phyloP scores from a whole-genome alignment of 169 alveolate species.

The Cryptosporidium baileyi region DNA sequence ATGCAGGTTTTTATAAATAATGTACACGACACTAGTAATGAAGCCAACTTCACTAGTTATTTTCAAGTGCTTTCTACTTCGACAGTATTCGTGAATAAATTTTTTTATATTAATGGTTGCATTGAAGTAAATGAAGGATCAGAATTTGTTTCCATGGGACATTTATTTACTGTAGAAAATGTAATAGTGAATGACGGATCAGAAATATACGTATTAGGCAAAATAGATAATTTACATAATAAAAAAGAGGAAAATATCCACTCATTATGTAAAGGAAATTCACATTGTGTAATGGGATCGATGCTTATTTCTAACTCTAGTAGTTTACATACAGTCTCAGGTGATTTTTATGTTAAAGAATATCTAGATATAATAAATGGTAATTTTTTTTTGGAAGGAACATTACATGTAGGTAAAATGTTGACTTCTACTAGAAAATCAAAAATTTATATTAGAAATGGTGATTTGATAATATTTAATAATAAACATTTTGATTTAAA shows the following conservation, averaged over 20 bases:
- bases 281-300: conserved; percentile 37
- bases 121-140: conserved; percentile 52
- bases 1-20: background rate
- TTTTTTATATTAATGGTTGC: background rate
- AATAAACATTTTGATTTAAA: background rate
- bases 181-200: conserved; percentile 40
- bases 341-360: conserved; percentile 9
- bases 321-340: background rate
- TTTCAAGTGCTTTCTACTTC: conserved; percentile 50
- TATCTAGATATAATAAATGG: conserved; percentile 43
- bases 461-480: conserved; percentile 15
- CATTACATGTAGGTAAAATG: background rate
- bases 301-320: conserved; percentile 55
- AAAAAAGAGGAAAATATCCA: background rate
- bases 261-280: background rate
- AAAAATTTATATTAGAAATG: background rate
- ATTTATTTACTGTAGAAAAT: background rate
- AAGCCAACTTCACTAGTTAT: background rate
- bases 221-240: background rate
- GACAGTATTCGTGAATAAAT: background rate
- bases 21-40: background rate
- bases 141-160: conserved; percentile 8
- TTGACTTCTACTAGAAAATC: conserved; percentile 22
- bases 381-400: background rate
- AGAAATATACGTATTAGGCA: background rate